Evolutionary conservation across 306 rosid genomes (phyloP), one percentile per base, ranked within the genome.

Genomic region (Fragaria ananassa): DNA sequence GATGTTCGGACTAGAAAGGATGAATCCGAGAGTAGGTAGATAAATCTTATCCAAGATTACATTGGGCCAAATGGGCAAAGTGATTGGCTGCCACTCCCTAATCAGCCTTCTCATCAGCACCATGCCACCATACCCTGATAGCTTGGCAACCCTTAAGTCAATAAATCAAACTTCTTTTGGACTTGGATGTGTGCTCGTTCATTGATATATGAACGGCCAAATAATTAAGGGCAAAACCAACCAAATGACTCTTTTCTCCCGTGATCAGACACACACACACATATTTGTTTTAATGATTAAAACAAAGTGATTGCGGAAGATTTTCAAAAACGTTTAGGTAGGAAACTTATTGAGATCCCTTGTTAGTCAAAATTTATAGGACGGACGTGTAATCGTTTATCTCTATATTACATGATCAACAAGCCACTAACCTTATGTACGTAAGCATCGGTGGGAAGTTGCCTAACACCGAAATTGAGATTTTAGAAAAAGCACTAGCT

Each of bases 401-500:
- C 18, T 61, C 10, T 5, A 2, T 13, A 31, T 29, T 11, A 23
- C 5, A 58, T 10, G 18, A 12, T 25, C 0, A 58, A 58, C 5
- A 31, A 11, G 19, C 6, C 51, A 47, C 51, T 21, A 21, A 21
- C 45, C 66, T 27, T 27, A 1, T 29, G 9, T 29, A 29, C 4
- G 66, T 61, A 2, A 14, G 67, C 35, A 14, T 29, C 10, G 41
- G 21, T 62, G 68, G n/a, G 10, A 62, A 2, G 68, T 29, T 15
- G 21, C 21, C 68, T 29, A 31, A 31, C 67, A 61, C 67, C 67
- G 4, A 5, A 70, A 34, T 31, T 21, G 46, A 49, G 67, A 74
- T 62, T 75, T 79, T 64, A 56, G 71, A 61, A 71, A 71, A 29
- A 86, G 78, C 87, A 79, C 80, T 50, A 17, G 45, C 14, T 17